A percentile compares a stretch with the other conserved stretches of the same genome.
phyloP scores from a whole-genome alignment of 2,329 filamentous ascomycete species.

The Epicoccum sorghinum region DNA sequence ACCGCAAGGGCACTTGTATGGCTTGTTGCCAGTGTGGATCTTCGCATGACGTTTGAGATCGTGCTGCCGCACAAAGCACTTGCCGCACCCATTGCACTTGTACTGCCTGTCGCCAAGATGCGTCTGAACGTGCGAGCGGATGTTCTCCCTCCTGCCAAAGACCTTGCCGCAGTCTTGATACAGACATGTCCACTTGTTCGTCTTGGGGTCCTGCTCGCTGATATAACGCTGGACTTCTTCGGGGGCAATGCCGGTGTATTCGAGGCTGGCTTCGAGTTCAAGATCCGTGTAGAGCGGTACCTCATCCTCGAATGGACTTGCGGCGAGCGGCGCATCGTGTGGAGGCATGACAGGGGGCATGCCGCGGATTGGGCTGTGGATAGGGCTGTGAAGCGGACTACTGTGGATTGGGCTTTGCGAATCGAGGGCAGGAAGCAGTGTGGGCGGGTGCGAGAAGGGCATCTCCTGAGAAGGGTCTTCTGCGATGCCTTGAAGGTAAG shows the following conservation, averaged over 20 bases:
- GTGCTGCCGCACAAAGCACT: conserved; percentile 96
- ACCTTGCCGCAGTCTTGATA: conserved; percentile 79
- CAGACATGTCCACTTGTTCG: conserved; percentile 56
- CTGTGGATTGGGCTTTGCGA: conserved; percentile 23
- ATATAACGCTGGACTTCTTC: conserved; percentile 69
- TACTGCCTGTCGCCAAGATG: conserved; percentile 96
- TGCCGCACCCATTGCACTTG: conserved; percentile 88
- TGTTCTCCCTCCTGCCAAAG: conserved; percentile 98
- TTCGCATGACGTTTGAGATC: conserved; percentile 97
- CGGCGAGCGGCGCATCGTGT: conserved; percentile 20
- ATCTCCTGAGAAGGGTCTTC: conserved; percentile 39
- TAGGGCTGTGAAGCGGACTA: not conserved
- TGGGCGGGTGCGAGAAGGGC: conserved; percentile 39
- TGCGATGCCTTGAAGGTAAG: conserved; percentile 44
- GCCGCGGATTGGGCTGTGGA: not conserved
- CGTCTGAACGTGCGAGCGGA: conserved; percentile 97
- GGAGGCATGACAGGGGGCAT: not conserved
- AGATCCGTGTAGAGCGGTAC: conserved; percentile 48
- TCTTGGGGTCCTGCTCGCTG: conserved; percentile 52
- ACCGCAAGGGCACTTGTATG: conserved; percentile 91
- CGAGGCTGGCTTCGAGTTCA: conserved; percentile 66
- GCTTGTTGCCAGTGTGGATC: conserved; percentile 95
- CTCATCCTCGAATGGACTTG: conserved; percentile 25
- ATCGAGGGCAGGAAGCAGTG: conserved; percentile 34
- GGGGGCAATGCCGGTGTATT: conserved; percentile 82